Evolutionary conservation across 2,329 filamentous ascomycete species (phyloP).

Genomic region (Fusarium robinianum): DNA sequence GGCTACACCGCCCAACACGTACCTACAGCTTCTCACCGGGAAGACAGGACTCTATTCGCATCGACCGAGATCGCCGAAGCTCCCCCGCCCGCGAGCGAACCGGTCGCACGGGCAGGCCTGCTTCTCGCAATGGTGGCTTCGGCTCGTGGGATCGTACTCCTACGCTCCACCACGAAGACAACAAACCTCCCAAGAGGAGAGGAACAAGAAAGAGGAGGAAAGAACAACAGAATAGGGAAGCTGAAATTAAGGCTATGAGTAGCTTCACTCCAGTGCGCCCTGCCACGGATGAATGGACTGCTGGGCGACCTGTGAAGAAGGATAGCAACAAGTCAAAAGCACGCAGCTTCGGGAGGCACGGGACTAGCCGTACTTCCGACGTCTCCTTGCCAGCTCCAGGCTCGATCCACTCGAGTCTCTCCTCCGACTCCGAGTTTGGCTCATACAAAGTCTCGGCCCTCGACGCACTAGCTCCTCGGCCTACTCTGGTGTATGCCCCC

Average conservation of each 20-base stretch:
- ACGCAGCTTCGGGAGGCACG: constrained; percentile 53
- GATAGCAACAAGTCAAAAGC: constrained; percentile 69
- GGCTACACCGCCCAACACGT: constrained; percentile 53
- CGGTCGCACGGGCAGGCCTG: constrained; percentile 18
- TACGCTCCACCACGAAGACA: constrained; percentile 65
- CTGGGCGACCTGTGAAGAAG: constrained; percentile 63
- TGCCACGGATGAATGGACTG: constrained; percentile 61
- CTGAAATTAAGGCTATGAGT: constrained; percentile 86
- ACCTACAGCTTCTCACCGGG: constrained; percentile 67
- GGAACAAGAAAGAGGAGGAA: constrained; percentile 77
- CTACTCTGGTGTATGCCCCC: constrained; percentile 76
- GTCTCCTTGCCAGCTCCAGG: constrained; percentile 74
- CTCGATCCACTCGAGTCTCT: constrained; percentile 77
- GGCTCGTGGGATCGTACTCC: constrained; percentile 43
- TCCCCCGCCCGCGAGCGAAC: constrained; percentile 31
- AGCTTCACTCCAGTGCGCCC: constrained; percentile 68
- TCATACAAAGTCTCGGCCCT: constrained; percentile 82
- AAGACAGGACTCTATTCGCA: constrained; percentile 57
- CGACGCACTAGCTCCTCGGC: constrained; percentile 81
- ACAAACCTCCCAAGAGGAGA: constrained; percentile 61
- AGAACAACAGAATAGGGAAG: constrained; percentile 77
- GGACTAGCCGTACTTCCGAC: constrained; percentile 69
- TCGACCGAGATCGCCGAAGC: constrained; percentile 37
- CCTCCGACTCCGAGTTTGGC: constrained; percentile 70
- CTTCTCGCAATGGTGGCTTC: constrained; percentile 15